phyloP scores from a whole-genome alignment of 2,329 filamentous ascomycete genomes.

The Fusarium temperatum region DNA sequence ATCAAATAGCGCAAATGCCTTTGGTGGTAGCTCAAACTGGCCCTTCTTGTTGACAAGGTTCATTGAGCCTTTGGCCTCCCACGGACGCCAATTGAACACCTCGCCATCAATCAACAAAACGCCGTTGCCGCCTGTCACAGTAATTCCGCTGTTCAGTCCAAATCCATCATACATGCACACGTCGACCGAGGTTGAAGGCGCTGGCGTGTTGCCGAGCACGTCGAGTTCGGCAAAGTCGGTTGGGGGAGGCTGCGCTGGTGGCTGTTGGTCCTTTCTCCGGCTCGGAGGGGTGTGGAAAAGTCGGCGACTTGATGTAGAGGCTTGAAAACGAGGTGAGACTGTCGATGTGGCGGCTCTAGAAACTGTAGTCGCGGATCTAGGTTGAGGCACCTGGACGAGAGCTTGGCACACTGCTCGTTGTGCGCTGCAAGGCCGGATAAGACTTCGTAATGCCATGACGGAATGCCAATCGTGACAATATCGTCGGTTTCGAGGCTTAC shows the following conservation, averaged over 20 bases:
- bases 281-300: conserved; percentile 35
- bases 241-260: conserved; percentile 48
- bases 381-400: conserved; percentile 21
- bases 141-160: conserved; percentile 81
- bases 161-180: conserved; percentile 86
- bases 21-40: conserved; percentile 78
- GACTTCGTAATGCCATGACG: conserved; percentile 36
- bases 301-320: conserved; percentile 1
- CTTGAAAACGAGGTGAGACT: background rate
- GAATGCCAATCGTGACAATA: background rate
- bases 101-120: conserved; percentile 86
- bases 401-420: conserved; percentile 34
- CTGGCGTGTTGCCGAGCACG: conserved; percentile 77
- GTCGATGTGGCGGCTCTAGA: conserved; percentile 8
- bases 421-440: conserved; percentile 29
- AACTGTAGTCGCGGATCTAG: conserved; percentile 20
- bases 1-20: conserved; percentile 78
- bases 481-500: background rate
- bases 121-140: conserved; percentile 74
- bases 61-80: conserved; percentile 62
- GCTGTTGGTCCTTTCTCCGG: conserved; percentile 29
- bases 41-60: conserved; percentile 77
- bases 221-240: conserved; percentile 80
- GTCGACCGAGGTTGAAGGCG: conserved; percentile 84
- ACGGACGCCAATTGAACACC: conserved; percentile 89